Base-by-base conservation (phyloP, 1,139 yeast species). In the Lodderomyces jiufengensis region DNA sequence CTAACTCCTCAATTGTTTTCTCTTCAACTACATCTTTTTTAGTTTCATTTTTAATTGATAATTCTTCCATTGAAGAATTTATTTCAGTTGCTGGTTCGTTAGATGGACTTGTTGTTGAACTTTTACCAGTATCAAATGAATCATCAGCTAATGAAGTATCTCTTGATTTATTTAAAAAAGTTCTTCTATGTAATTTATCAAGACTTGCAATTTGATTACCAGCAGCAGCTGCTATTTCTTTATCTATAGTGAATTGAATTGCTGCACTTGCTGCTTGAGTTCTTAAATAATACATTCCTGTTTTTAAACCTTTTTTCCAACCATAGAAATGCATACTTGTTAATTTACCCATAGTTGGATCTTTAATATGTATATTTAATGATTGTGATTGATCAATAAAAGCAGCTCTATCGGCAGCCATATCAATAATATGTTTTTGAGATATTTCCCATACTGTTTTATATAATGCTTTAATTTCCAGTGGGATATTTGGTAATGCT, bases 241-340 rank as follows among this genome's bases (percentile, higher is more conserved):
- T 55, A 51, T 75, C 80, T 39, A 76, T 73, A 15, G 81, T 76
- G 51, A 76, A 76, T 54, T 76, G 80, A 51, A 76, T 76, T 34
- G 81, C 80, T 46, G 78, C 73, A 27, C 79, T 65, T 31, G 82
- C 82, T 43, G 80, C 80, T 56, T 76, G 80, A 4, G 82, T 76
- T 59, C 82, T 65, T 48, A 76, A 62, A 50, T 76, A 76, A 56
- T 76, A 76, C 79, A 76, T 76, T 46, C 82, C 82, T 29, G 82
- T 76, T 59, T 76, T 76, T 45, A 76, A 66, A 29, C 82, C 82
- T 52, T 71, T 74, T 61, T 75, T 72, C 82, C 82, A 76, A 25
- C 78, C 78, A 46, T 75, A 75, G 58, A 76, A 76, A 50, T 76
- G 82, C 70, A 75, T 73, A 25, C 77, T 69, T 25, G 81, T 76